Evolutionary conservation across 192 early-diverging fungal species (phyloP), one percentile per base, ranked within the genome.

Genomic region (Phlyctochytrium planicorne): DNA sequence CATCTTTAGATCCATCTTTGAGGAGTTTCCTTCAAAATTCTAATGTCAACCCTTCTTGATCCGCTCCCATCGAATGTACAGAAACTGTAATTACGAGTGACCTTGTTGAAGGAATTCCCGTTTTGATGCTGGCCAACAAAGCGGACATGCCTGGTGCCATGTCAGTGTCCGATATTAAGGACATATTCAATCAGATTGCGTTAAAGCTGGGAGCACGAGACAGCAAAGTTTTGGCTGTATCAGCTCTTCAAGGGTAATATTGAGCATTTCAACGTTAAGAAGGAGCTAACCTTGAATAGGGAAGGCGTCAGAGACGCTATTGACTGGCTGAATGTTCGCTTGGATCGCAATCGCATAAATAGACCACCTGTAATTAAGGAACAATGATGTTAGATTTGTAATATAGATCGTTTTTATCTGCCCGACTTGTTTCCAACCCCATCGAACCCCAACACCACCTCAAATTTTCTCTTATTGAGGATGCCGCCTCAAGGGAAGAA

Each of bases 51-150:
- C n/a, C n/a, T n/a, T n/a, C n/a, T n/a, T n/a, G n/a, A n/a, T n/a
- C n/a, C n/a, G n/a, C n/a, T n/a, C n/a, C n/a, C 10, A 14, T 47
- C 20, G 40, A 20, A 47, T 47, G 40, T 20, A 20, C 40, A 91
- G 91, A 94, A 73, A 82, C 79, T 60, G 87, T 98, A 23, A 87
- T 95, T 34, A 80, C 79, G 36, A 89, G 86, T 30, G 86, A 91
- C 61, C 82, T 76, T 24, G 82, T 93, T 20, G 90, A 90, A 40
- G 91, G 92, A 0, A 81, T 98, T 1, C 97, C 97, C 6, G 75
- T 98, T 6, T 75, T 98, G 40, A 93, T 98, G 81, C 69, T 97
- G 59, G 94, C 94, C 14, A 98, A 96, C 75, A 98, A 98, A 67
- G 89, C 93, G 72, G 97, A 98, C 73, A 62, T 88, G 29, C 70